Percentiles rank a stretch among this genome's conserved stretches.
Conservation (phyloP, 768 basidiomycete species). For the Tubosaeta sp. region DNA sequence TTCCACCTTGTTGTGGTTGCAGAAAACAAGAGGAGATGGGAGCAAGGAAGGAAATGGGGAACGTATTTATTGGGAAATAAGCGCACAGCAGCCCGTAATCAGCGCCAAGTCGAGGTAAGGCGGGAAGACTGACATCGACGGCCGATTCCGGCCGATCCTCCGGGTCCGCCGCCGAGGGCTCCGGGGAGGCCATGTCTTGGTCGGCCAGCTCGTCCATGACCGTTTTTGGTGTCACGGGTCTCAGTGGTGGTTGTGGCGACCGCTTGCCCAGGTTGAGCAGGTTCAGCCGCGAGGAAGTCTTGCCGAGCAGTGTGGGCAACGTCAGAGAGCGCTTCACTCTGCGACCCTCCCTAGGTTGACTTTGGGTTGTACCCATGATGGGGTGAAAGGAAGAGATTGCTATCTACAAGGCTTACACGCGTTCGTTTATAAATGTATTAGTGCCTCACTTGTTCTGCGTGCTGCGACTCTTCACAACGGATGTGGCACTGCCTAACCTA, state of each 20-base stretch:
- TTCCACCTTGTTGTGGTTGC: slow-evolving; percentile 13
- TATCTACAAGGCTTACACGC: slow-evolving; percentile 10
- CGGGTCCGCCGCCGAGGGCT: slow-evolving; percentile 13
- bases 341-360: slow-evolving; percentile 24
- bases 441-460: slow-evolving; percentile 30
- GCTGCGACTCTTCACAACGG: slow-evolving; percentile 17
- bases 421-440: slow-evolving; percentile 10
- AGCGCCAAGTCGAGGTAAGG: slow-evolving; percentile 5
- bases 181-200: slow-evolving; percentile 23
- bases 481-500: slow-evolving; percentile 6
- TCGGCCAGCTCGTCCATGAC: slow-evolving; percentile 12
- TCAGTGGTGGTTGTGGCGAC: slow-evolving; percentile 28
- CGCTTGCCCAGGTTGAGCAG: slow-evolving; percentile 25
- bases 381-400: background rate
- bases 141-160: slow-evolving; percentile 27
- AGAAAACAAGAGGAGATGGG: slow-evolving; percentile 3
- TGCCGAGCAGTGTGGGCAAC: slow-evolving; percentile 22
- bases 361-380: slow-evolving; percentile 26
- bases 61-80: slow-evolving; percentile 12
- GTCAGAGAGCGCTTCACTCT: slow-evolving; percentile 23
- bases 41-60: slow-evolving; percentile 1
- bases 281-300: slow-evolving; percentile 26
- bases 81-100: slow-evolving; percentile 9
- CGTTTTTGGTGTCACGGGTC: slow-evolving; percentile 23
- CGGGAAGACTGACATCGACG: slow-evolving; percentile 11